phyloP scores from a whole-genome alignment of 2,329 filamentous ascomycete genomes.

The Colletotrichum eremochloae region DNA sequence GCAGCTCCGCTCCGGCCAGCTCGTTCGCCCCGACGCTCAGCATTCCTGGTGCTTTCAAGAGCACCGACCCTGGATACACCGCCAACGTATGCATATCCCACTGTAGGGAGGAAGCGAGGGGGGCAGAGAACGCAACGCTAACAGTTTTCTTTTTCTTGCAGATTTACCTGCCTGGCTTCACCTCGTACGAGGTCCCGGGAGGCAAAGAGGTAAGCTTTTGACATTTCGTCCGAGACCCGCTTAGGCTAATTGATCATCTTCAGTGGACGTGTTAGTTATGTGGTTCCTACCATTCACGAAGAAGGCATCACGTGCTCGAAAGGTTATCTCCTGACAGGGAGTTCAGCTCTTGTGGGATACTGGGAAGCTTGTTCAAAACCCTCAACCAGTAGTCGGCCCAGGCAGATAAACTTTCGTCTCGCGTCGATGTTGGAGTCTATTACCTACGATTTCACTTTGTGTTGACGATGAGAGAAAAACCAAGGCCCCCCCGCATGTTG shows the following conservation, averaged over 20 bases:
- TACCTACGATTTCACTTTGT: neutral
- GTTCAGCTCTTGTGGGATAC: neutral
- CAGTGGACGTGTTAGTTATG: slow-evolving; percentile 27
- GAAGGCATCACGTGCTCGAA: neutral
- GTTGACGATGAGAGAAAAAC: neutral
- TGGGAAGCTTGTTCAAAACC: neutral
- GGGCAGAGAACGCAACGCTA: neutral
- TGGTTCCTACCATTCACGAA: neutral
- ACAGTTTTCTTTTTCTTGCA: neutral
- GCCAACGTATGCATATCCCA: slow-evolving; percentile 54
- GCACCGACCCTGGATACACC: slow-evolving; percentile 59
- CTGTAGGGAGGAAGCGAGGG: no score
- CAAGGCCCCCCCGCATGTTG: neutral
- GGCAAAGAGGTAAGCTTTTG: slow-evolving; percentile 30
- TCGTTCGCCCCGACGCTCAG: slow-evolving; percentile 50
- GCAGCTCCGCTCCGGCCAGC: slow-evolving; percentile 50
- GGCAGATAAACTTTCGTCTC: neutral
- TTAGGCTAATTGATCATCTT: neutral
- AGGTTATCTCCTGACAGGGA: neutral
- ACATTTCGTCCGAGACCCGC: no score
- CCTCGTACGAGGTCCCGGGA: slow-evolving; percentile 30
- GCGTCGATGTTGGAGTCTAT: neutral
- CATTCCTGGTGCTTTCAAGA: slow-evolving; percentile 59
- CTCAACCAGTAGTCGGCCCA: neutral
- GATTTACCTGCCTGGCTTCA: slow-evolving; percentile 35